phyloP scores from a whole-genome alignment of 2,329 filamentous ascomycete species.

The Botrytis hyacinthi region DNA sequence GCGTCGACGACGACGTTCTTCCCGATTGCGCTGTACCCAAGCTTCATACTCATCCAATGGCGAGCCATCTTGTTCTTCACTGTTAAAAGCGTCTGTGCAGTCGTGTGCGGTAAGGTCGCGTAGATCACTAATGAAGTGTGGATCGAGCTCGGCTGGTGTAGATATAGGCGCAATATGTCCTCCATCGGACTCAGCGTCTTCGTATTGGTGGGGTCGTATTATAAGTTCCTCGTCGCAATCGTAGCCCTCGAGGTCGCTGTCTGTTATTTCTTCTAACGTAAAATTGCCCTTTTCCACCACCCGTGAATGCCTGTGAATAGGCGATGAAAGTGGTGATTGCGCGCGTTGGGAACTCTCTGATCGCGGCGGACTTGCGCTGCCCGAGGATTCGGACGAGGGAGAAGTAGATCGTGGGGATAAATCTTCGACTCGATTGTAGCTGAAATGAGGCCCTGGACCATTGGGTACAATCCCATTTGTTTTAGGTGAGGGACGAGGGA shows the following conservation, averaged over 20 bases:
- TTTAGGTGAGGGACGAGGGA: slow-evolving; percentile 31
- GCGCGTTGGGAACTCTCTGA: slow-evolving; percentile 32
- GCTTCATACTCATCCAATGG: slow-evolving; percentile 30
- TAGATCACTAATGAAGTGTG: slow-evolving; percentile 26
- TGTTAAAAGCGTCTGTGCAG: not conserved
- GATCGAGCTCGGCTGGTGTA: slow-evolving; percentile 28
- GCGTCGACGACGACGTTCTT: slow-evolving; percentile 34
- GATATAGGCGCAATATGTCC: slow-evolving; percentile 28
- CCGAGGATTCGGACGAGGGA: slow-evolving; percentile 29
- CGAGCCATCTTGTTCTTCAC: slow-evolving; percentile 21
- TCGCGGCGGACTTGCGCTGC: slow-evolving; percentile 31
- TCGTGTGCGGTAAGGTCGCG: slow-evolving; percentile 30
- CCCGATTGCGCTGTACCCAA: slow-evolving; percentile 30
- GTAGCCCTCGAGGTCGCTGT: slow-evolving; percentile 34
- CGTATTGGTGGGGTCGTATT: slow-evolving; percentile 37
- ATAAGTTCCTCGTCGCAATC: slow-evolving; percentile 36
- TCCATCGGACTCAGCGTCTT: slow-evolving; percentile 37
- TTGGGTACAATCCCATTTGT: slow-evolving; percentile 45
- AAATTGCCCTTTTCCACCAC: slow-evolving; percentile 34
- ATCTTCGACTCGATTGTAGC: slow-evolving; percentile 40
- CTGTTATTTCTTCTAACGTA: slow-evolving; percentile 36
- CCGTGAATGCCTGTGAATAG: slow-evolving; percentile 14
- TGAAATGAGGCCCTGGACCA: slow-evolving; percentile 39
- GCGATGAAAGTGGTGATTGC: slow-evolving; percentile 22
- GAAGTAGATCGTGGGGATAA: slow-evolving; percentile 44